Base-by-base conservation (phyloP, 2,329 filamentous ascomycete species). In the Penicillium brasilianum region DNA sequence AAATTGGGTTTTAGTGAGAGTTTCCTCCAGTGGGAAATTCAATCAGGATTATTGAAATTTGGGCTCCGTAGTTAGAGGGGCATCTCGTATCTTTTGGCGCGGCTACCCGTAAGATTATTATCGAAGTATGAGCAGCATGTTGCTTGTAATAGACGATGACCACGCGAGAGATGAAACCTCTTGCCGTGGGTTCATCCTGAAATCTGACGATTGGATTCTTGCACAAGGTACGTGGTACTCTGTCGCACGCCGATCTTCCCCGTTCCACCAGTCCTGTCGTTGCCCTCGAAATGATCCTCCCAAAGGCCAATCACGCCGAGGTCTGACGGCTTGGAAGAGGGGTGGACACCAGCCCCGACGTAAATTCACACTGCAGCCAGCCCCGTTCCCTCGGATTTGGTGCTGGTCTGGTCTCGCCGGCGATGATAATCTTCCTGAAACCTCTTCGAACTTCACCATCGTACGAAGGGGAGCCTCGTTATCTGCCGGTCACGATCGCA, bases 381-480 rank as follows among this genome's bases (percentile, higher is more conserved):
- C 34, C 50, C 34, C 50, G 50, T 52, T 37, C n/a, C 50, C 16
- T 52, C 18, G 50, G 18, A 39, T 52, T 52, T 52, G 34, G 36
- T 7, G 7, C 34, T 37, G 34, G 34, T 25, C 50, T 50, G 50
- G 50, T 52, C 50, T 28, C n/a, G 3, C 16, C 34, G 22, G 13
- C 13, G 30, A 32, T 37, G n/a, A 11, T 32, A 20, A 50, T 50
- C 28, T 50, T 50, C 28, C 28, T 50, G 28, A 50, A 32, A 34
- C 46, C 5, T 10, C 18, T 10, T 34, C 28, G 28, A 50, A 7
- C 30, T 16, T 48, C 25, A 25, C 25, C 28, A 49, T 1, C 16
- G 22, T 20, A 18, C n/a, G n/a, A 6, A 32, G 34, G 11, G 7
- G 30, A 18, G 3, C 28, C n/a, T 50, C 25, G 10, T 50, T 13